Conservation (phyloP, 352 stramenopile species). For the Globisporangium polare region DNA sequence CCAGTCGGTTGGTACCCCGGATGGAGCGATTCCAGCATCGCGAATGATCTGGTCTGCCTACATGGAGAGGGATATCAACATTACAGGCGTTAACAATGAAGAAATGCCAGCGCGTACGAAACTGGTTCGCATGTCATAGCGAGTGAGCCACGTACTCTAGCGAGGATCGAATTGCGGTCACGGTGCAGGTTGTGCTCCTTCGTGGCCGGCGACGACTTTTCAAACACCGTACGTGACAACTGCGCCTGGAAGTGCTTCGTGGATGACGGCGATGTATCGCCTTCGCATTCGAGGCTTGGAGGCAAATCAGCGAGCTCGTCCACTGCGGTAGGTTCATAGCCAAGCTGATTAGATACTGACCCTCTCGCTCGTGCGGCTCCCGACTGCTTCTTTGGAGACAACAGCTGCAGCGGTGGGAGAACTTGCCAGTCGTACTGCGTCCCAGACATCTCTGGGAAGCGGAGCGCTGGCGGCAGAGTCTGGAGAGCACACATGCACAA, state of each 20-base stretch:
- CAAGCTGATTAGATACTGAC: neutral
- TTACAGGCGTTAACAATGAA: neutral
- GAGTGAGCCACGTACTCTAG: slow-evolving; percentile 20
- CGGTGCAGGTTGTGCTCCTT: slow-evolving; percentile 28
- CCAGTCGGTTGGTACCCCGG: neutral
- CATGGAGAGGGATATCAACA: neutral
- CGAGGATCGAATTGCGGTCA: slow-evolving; percentile 31
- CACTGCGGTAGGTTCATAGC: neutral
- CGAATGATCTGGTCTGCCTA: slow-evolving; percentile 49
- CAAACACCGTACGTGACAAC: neutral
- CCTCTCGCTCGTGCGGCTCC: neutral
- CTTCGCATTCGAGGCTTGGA: neutral
- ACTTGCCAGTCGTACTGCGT: slow-evolving; percentile 31
- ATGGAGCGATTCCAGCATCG: slow-evolving; percentile 27
- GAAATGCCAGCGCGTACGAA: neutral
- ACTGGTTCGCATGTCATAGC: neutral
- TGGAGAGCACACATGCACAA: slow-evolving; percentile 11
- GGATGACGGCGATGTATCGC: neutral
- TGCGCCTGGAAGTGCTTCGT: neutral
- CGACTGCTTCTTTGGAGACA: slow-evolving; percentile 7
- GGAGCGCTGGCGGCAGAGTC: slow-evolving; percentile 41
- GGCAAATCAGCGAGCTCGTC: neutral
- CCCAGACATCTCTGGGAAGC: slow-evolving; percentile 24
- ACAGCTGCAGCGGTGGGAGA: slow-evolving; percentile 13
- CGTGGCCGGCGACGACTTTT: slow-evolving; percentile 11